Evolutionary conservation across 306 rosid genomes (phyloP).

Genomic region (Lagenaria siceraria): DNA sequence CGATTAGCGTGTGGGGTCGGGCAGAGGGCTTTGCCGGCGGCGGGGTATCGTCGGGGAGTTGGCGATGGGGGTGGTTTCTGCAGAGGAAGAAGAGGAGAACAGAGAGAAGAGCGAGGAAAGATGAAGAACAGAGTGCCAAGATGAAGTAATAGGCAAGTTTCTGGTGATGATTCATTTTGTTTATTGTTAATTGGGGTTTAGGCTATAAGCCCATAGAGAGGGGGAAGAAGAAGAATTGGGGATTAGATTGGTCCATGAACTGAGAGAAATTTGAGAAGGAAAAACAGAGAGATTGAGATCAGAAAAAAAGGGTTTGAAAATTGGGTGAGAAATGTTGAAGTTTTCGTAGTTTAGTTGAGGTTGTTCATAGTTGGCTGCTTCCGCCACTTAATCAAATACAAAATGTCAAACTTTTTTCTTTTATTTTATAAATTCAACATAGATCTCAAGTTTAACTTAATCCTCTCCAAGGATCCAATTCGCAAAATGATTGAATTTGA

Average conservation of each 20-base stretch:
- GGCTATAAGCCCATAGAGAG: not conserved
- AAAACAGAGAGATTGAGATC: not conserved
- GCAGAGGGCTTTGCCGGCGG: conserved; percentile 29
- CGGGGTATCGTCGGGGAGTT: conserved; percentile 28
- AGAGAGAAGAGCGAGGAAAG: conserved; percentile 18
- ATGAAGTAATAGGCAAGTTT: conserved; percentile 32
- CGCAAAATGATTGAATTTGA: not conserved
- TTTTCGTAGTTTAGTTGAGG: conserved; percentile 16
- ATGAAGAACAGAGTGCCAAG: conserved; percentile 33
- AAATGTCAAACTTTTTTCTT: conserved; percentile 6
- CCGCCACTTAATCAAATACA: conserved; percentile 4
- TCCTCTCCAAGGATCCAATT: not conserved
- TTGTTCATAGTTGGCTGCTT: conserved; percentile 43
- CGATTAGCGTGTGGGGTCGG: conserved; percentile 31
- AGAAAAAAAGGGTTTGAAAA: conserved; percentile 17
- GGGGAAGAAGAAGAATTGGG: not conserved
- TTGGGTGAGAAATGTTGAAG: conserved; percentile 34
- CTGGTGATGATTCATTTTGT: conserved; percentile 24
- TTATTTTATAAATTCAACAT: not conserved
- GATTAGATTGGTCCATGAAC: not conserved
- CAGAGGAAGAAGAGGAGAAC: conserved; percentile 34
- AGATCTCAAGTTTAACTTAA: not conserved
- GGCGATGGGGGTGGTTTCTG: conserved; percentile 28
- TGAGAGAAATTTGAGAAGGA: conserved; percentile 12
- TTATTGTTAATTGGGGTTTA: not conserved